phyloP scores from a whole-genome alignment of 371 early-diverging fungal genomes.

The Mucor plumbeus region DNA sequence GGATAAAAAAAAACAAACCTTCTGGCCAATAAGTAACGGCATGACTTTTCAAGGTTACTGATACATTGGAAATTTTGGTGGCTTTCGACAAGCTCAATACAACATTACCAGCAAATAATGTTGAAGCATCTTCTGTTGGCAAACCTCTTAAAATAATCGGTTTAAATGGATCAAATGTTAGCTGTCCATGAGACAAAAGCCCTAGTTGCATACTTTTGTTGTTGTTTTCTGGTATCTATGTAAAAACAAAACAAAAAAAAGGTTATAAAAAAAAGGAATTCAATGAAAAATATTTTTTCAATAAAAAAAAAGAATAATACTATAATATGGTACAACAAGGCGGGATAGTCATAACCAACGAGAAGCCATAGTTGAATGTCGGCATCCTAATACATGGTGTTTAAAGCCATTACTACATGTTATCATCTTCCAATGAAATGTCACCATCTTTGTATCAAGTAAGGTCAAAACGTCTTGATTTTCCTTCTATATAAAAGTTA shows the following conservation, averaged over 20 bases:
- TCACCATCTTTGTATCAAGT: background rate
- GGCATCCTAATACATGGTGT: constrained; percentile 3
- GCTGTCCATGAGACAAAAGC: constrained; percentile 35
- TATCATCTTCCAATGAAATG: background rate
- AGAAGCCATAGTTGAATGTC: background rate
- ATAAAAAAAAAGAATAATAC: background rate
- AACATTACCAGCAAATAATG: constrained; percentile 37
- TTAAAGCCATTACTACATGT: background rate
- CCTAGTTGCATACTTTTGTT: constrained; percentile 25
- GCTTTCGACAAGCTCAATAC: constrained; percentile 33
- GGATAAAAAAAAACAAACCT: constrained; percentile 13
- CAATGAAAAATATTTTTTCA: background rate
- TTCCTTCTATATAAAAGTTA: background rate
- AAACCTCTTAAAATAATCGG: constrained; percentile 39
- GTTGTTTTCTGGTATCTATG: background rate
- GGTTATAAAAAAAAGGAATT: background rate
- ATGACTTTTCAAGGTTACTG: constrained; percentile 31
- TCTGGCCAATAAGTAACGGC: constrained; percentile 39
- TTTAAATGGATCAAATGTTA: constrained; percentile 40
- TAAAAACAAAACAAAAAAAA: background rate
- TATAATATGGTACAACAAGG: constrained; percentile 1
- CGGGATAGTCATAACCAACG: constrained; percentile 8
- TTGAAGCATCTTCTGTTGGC: constrained; percentile 38
- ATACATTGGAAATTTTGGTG: constrained; percentile 32
- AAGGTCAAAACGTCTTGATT: no score